Base-by-base conservation (phyloP, 1,284 basidiomycete species). In the Sporisorium scitamineum region DNA sequence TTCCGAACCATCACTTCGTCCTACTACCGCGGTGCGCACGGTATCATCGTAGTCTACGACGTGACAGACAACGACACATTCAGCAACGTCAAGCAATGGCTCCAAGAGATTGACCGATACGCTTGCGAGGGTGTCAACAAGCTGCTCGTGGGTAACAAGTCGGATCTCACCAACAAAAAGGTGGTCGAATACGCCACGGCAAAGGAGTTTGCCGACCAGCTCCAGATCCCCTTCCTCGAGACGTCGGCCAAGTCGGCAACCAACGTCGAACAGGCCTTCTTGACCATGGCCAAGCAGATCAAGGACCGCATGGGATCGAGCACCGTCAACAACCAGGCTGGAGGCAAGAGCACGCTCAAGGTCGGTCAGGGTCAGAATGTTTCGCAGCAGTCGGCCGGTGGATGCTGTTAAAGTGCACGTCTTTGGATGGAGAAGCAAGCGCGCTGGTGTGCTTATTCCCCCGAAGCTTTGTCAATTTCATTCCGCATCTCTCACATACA, bases 121-220 rank as follows among this genome's bases (percentile, higher is more conserved):
- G 97, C 97, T 69, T 95, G 94, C 55, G 97, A 99, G 87, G 97
- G 96, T 61, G 96, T 99, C 70, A 97, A 97, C 90, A 97, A 97
- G 88, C 88, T 99, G 54, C 90, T 99, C 57, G 94, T 99, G 65
- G 96, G 96, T 75, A 99, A 98, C 90, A 99, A 99, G 90, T 94
- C 92, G 55, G 96, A 99, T 88, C 89, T 98, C 86, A 94, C 94
- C 45, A 92, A 91, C 89, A 99, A 99, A 92, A 99, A 98, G 89
- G 95, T 97, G 57, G 96, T 99, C 76, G 97, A 98, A 86, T 97
- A 98, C 87, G 92, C 91, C 70, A 92, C 93, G 52, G 97, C 97
- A 64, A 99, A 99, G 91, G 95, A 79, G 63, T 83, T 85, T 58
- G 83, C 83, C 54, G 83, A 85, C 45, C 80, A 83, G 67, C 82